Percentiles rank a stretch among this genome's conserved stretches.
Evolutionary conservation across 2,329 filamentous ascomycete genomes (phyloP).

Genomic region (Rhynchosporium secalis): DNA sequence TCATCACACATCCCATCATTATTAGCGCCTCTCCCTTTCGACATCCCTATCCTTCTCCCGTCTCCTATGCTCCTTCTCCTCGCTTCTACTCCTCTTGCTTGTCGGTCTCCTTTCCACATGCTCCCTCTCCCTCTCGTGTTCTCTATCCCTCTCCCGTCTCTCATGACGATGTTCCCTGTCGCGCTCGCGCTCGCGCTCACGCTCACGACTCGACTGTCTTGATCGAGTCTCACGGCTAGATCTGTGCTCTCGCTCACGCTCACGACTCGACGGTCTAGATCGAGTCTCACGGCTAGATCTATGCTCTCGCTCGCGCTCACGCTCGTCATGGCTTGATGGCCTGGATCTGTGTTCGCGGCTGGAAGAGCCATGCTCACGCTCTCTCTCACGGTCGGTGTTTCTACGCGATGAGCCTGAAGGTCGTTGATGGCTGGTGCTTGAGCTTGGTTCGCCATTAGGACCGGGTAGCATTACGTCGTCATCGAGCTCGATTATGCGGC

Average conservation of each 20-base stretch:
- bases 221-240: neutral
- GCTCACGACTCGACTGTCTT: neutral
- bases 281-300: constrained; percentile 9
- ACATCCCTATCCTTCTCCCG: constrained; percentile 12
- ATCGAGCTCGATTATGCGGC: constrained; percentile 31
- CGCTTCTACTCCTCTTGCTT: constrained; percentile 15
- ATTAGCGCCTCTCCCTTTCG: constrained; percentile 13
- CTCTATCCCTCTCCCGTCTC: constrained; percentile 8
- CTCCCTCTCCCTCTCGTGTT: constrained; percentile 15
- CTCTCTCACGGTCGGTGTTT: constrained; percentile 8
- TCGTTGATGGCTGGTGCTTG: neutral
- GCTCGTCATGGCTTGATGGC: constrained; percentile 12
- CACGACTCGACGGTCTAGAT: constrained; percentile 7
- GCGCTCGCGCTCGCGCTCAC: constrained; percentile 4
- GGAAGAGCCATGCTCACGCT: constrained; percentile 2
- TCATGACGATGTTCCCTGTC: constrained; percentile 4
- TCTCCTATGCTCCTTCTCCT: constrained; percentile 10
- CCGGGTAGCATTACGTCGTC: constrained; percentile 30
- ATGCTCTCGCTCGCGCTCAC: constrained; percentile 6
- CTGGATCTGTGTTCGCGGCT: constrained; percentile 7
- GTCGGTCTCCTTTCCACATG: constrained; percentile 13
- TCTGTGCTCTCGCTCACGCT: neutral
- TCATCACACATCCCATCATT: constrained; percentile 1
- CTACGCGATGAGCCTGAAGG: neutral
- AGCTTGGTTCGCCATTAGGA: constrained; percentile 12